phyloP scores from a whole-genome alignment of 2,329 filamentous ascomycete genomes.

The Dendryphion nanum region DNA sequence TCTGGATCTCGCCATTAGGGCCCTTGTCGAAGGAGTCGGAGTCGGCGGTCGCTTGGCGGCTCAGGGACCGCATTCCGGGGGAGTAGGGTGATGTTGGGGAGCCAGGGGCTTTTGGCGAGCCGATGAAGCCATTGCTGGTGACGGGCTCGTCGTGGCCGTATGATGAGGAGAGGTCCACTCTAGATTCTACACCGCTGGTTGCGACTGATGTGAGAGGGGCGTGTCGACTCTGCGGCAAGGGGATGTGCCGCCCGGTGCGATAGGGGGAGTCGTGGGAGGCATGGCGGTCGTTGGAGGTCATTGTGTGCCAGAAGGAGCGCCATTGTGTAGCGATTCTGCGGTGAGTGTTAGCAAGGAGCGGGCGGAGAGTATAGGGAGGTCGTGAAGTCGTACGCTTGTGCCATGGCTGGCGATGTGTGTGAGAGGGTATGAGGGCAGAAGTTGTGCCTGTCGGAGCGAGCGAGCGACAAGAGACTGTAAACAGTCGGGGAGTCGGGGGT shows the following conservation, averaged over 20 bases:
- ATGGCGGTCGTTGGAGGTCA: constrained; percentile 77
- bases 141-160: constrained; percentile 72
- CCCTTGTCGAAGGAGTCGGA: constrained; percentile 58
- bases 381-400: constrained; percentile 30
- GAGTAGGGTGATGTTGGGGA: constrained; percentile 75
- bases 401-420: constrained; percentile 31
- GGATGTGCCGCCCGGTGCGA: constrained; percentile 84
- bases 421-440: no score
- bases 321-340: constrained; percentile 54
- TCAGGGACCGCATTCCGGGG: constrained; percentile 78
- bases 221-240: constrained; percentile 78
- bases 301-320: constrained; percentile 88
- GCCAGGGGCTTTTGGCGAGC: constrained; percentile 55
- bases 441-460: no score
- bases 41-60: constrained; percentile 60
- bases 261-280: constrained; percentile 92
- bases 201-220: constrained; percentile 83
- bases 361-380: background rate
- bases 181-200: constrained; percentile 81
- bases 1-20: constrained; percentile 80
- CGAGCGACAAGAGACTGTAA: no score
- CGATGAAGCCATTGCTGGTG: constrained; percentile 58
- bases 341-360: constrained; percentile 19
- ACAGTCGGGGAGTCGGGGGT: no score
- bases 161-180: constrained; percentile 74